Evolutionary conservation across 2,329 filamentous ascomycete genomes (phyloP).

Genomic region (Trichoderma brevicompactum): DNA sequence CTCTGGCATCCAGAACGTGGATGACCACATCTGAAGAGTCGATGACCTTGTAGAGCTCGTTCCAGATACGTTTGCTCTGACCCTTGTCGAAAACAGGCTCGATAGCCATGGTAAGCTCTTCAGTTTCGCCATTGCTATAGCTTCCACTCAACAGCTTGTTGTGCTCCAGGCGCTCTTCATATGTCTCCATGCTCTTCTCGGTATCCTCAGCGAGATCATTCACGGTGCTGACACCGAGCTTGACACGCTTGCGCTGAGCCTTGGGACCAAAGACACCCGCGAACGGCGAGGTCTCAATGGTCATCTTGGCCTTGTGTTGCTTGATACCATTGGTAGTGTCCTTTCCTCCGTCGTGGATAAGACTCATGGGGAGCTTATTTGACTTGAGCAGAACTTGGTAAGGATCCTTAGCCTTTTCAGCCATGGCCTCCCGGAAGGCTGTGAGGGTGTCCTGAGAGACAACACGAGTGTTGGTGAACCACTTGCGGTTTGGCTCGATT

Average conservation of each 20-base stretch:
- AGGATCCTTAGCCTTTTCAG: conserved; percentile 85
- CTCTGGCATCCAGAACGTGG: conserved; percentile 89
- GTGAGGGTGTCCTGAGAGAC: conserved; percentile 88
- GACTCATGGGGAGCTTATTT: conserved; percentile 94
- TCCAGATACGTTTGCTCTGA: conserved; percentile 95
- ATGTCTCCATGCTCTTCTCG: conserved; percentile 78
- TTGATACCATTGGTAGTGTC: conserved; percentile 78
- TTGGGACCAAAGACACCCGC: conserved; percentile 91
- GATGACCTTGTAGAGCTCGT: conserved; percentile 93
- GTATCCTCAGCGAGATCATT: conserved; percentile 81
- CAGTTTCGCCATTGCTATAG: conserved; percentile 58
- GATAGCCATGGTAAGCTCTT: conserved; percentile 61
- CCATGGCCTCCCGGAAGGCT: conserved; percentile 89
- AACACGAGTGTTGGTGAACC: conserved; percentile 92
- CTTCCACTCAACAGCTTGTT: conserved; percentile 75
- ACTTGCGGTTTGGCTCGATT: conserved; percentile 95
- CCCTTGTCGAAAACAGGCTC: conserved; percentile 94
- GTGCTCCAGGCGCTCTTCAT: conserved; percentile 80
- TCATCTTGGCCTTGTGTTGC: conserved; percentile 92
- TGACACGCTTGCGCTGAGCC: conserved; percentile 88
- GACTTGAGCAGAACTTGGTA: conserved; percentile 95
- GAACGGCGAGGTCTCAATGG: conserved; percentile 85
- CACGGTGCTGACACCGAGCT: conserved; percentile 81
- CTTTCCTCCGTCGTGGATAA: conserved; percentile 80
- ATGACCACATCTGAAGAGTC: conserved; percentile 95